Percentiles rank a stretch among this genome's conserved stretches.
Conservation (phyloP, 2,329 filamentous ascomycete genomes). For the Aphanoascus verrucosus region DNA sequence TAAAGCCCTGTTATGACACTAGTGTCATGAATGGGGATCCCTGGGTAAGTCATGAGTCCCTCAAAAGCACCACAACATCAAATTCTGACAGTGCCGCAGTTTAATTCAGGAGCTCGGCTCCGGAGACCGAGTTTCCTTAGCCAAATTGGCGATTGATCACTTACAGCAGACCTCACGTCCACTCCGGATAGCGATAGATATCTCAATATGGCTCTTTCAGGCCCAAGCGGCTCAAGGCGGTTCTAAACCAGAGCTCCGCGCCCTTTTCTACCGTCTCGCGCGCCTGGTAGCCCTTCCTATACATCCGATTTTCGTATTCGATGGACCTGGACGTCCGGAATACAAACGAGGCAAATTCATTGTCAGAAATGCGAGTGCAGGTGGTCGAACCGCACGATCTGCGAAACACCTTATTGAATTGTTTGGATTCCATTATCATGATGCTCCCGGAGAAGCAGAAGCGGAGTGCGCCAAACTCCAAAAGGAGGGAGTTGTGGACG, state of each 20-base stretch:
- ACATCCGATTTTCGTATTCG: slow-evolving; percentile 81
- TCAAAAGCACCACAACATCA: background rate
- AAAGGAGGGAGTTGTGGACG: slow-evolving; percentile 71
- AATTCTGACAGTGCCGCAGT: slow-evolving; percentile 39
- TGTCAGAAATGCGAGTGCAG: slow-evolving; percentile 32
- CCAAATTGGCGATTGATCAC: slow-evolving; percentile 69
- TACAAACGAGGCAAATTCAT: slow-evolving; percentile 78
- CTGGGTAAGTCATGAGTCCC: slow-evolving; percentile 29
- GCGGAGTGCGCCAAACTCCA: slow-evolving; percentile 89
- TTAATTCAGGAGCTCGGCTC: slow-evolving; percentile 83
- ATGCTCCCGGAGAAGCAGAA: slow-evolving; percentile 89
- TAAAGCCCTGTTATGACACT: background rate
- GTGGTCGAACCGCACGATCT: slow-evolving; percentile 56
- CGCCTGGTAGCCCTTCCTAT: slow-evolving; percentile 67
- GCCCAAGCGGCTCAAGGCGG: slow-evolving; percentile 76
- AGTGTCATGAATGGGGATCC: slow-evolving; percentile 33
- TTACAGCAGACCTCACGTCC: slow-evolving; percentile 60
- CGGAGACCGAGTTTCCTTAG: slow-evolving; percentile 67
- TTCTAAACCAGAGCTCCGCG: slow-evolving; percentile 78
- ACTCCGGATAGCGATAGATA: slow-evolving; percentile 79
- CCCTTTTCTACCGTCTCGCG: slow-evolving; percentile 81
- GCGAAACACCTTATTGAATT: slow-evolving; percentile 74
- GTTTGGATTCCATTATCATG: slow-evolving; percentile 74
- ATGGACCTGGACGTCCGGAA: slow-evolving; percentile 70
- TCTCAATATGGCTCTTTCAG: slow-evolving; percentile 96